Evolutionary conservation across 2,329 filamentous ascomycete genomes (phyloP), one percentile per base, ranked within the genome.

Genomic region (Juglanconis juglandina): DNA sequence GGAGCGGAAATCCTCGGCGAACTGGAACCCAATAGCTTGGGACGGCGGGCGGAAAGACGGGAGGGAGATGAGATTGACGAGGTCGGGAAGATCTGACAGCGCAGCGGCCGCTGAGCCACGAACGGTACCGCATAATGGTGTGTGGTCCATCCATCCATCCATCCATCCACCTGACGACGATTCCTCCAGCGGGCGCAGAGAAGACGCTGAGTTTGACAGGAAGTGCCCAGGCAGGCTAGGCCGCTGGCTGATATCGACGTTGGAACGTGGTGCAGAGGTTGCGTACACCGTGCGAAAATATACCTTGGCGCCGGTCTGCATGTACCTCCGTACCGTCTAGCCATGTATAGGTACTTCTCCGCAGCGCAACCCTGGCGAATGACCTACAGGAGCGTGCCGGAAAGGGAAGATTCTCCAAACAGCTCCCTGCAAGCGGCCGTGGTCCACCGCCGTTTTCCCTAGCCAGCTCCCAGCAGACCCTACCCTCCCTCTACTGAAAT

Each of bases 341-440:
- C 3, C 9, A 17, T 33, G 46, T 57, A 57, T 41, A 35, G 46
- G 17, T 57, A 57, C 55, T 61, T 51, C 34, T 47, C 39, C 44
- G 44, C 53, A 52, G 58, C 61, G 58, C 54, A 55, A 58, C 61
- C 61, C 53, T 55, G 51, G 34, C 48, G 53, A 55, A 56, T 61
- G 58, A 63, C 61, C 55, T 63, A 58, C 61, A 63, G 61, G 37
- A 52, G 53, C 37, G 52, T 39, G n/a, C 46, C 50, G 44, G 52
- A 57, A 44, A 39, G 54, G 51, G 56, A 60, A 54, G 53, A 48
- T 55, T 56, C 53, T 39, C 47, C 53, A 24, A 39, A 13, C 49
- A 44, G 34, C 17, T 33, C 17, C 24, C 51, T 37, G 51, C 33
- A 32, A 34, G 34, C 41, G 51, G 34, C 52, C 33, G 52, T 41